Conservation (phyloP, 1,284 basidiomycete species). For the Vanrija sp. region DNA sequence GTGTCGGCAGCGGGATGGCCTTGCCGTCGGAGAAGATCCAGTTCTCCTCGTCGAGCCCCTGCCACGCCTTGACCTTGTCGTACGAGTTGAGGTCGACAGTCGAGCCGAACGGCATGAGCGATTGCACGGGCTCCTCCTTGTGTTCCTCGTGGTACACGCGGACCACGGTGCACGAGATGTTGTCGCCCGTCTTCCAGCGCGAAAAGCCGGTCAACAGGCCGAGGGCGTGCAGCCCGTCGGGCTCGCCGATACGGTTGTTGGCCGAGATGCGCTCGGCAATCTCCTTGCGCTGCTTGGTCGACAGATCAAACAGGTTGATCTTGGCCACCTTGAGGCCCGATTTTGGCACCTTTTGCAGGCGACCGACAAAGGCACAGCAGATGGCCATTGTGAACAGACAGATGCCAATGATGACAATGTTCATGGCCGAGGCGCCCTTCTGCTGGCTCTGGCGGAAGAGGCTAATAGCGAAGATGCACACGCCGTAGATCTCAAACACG, state of each 20-base stretch:
- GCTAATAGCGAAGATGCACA: not conserved
- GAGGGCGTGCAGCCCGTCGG: slow-evolving; percentile 2
- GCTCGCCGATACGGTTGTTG: slow-evolving; percentile 4
- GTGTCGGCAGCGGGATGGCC: not conserved
- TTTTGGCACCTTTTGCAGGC: not conserved
- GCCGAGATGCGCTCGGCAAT: not conserved
- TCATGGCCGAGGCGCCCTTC: not conserved
- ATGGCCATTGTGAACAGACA: not conserved
- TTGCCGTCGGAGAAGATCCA: not conserved
- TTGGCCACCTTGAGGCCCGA: not conserved
- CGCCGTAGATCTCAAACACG: not conserved
- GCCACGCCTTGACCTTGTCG: slow-evolving; percentile 9
- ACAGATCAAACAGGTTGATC: not conserved
- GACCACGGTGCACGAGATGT: slow-evolving; percentile 7
- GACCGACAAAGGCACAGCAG: not conserved
- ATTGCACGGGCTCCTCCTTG: not conserved
- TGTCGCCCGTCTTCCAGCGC: not conserved
- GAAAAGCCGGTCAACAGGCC: slow-evolving; percentile 6
- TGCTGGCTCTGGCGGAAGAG: not conserved
- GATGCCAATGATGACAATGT: not conserved
- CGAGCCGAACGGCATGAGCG: not conserved
- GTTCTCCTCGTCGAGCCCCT: slow-evolving; percentile 5
- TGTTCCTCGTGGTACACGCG: slow-evolving; percentile 2
- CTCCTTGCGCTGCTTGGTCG: not conserved
- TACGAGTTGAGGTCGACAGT: slow-evolving; percentile 1